These are phyloP conservation scores for Dujonia santamariae DNA, from an alignment of 1,139 yeast species.

Conservation along the genomic window DNA sequence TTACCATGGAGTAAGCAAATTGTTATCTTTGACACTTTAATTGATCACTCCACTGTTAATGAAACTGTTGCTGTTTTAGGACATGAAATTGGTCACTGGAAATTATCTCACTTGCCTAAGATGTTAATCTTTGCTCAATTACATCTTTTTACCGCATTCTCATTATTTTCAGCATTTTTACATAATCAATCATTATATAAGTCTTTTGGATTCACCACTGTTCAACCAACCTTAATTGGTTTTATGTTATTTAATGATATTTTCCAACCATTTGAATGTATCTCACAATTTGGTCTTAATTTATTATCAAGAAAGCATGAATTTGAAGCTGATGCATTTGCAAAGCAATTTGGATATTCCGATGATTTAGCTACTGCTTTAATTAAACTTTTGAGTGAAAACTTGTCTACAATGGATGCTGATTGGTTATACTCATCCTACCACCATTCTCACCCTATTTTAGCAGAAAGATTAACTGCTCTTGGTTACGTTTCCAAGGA, in stretches of 20 bases:
- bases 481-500: conserved; percentile 51
- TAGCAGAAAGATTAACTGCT: conserved; percentile 82
- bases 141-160: conserved; percentile 62
- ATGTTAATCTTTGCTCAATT: conserved; percentile 62
- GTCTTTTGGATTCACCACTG: conserved; percentile 69
- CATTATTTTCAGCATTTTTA: conserved; percentile 74
- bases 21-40: conserved; percentile 87
- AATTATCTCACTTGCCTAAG: conserved; percentile 76
- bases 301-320: conserved; percentile 79
- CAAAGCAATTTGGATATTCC: conserved; percentile 69
- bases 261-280: conserved; percentile 71
- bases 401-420: conserved; percentile 79
- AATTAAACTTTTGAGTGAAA: conserved; percentile 72
- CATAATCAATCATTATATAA: conserved; percentile 72
- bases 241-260: conserved; percentile 73
- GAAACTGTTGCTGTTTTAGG: conserved; percentile 94
- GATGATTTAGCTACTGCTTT: conserved; percentile 68
- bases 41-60: conserved; percentile 68
- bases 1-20: conserved; percentile 96
- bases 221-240: conserved; percentile 75
- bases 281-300: conserved; percentile 64
- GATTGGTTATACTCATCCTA: conserved; percentile 89
- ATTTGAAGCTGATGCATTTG: conserved; percentile 89
- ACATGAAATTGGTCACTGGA: conserved; percentile 98
- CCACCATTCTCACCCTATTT: conserved; percentile 86